These are phyloP conservation scores for Cucumis variabilis DNA, from an alignment of 331 rosid genomes.

Conservation along the genomic window DNA sequence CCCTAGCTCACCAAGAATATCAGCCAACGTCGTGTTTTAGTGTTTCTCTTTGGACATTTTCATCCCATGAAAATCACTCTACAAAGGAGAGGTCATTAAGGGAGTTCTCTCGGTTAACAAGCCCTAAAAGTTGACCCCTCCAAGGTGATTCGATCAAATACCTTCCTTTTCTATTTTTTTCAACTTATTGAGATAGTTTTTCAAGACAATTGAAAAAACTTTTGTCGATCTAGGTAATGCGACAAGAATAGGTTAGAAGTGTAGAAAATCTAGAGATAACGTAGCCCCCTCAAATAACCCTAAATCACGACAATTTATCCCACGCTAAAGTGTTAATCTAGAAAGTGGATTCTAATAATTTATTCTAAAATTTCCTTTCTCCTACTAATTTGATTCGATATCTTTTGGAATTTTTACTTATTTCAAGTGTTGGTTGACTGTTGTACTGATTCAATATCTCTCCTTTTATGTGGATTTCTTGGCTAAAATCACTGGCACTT, in stretches of 20 bases:
- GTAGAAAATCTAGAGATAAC: neutral
- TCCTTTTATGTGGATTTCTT: no score
- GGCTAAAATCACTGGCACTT: neutral
- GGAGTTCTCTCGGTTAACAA: constrained; percentile 86
- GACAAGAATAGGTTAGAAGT: neutral
- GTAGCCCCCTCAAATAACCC: no score
- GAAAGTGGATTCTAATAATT: no score
- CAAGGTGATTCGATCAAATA: constrained; percentile 49
- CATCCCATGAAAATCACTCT: constrained; percentile 83
- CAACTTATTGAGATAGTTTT: neutral
- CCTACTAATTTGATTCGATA: no score
- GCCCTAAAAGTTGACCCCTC: constrained; percentile 97
- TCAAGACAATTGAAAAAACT: neutral
- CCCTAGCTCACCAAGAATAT: constrained; percentile 41
- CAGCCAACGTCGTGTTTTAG: constrained; percentile 3
- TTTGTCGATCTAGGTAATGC: neutral
- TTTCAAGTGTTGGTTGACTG: no score
- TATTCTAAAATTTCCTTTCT: no score
- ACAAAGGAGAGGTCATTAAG: constrained; percentile 67
- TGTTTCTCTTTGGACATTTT: constrained; percentile 57
- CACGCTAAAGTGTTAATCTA: no score
- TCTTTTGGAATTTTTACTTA: no score
- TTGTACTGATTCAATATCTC: no score
- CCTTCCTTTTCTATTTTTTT: neutral
- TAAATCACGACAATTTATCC: no score